These are phyloP conservation scores for Fusarium drepaniforme DNA, from an alignment of 2,329 filamentous ascomycete species.

Conservation along the genomic window DNA sequence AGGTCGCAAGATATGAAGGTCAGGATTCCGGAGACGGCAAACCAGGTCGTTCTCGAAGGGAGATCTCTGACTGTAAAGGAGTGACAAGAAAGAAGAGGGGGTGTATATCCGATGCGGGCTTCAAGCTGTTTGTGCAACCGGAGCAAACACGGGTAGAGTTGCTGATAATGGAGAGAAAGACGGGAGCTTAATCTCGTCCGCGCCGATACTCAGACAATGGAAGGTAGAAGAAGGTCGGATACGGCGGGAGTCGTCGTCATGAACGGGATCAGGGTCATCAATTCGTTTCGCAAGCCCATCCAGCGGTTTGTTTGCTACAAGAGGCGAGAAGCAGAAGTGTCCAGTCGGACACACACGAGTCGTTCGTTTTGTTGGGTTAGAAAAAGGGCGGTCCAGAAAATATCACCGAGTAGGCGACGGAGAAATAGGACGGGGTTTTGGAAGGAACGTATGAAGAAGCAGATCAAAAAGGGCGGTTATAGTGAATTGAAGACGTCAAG, in stretches of 20 bases:
- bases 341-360: constrained; percentile 1
- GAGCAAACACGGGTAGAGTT: constrained; percentile 18
- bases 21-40: constrained; percentile 16
- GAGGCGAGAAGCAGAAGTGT: neutral
- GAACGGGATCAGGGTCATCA: neutral
- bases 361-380: neutral
- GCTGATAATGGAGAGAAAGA: constrained; percentile 9
- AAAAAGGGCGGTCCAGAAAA: neutral
- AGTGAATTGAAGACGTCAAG: constrained; percentile 38
- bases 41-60: constrained; percentile 13
- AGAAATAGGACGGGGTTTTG: neutral
- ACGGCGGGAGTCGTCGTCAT: constrained; percentile 2
- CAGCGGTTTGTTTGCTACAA: neutral
- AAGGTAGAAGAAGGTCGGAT: constrained; percentile 4
- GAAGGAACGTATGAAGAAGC: constrained; percentile 34
- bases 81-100: constrained; percentile 17
- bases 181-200: constrained; percentile 14
- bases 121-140: constrained; percentile 24
- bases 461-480: constrained; percentile 20
- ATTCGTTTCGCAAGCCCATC: constrained; percentile 3
- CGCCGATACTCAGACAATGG: constrained; percentile 1
- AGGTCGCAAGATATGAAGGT: constrained; percentile 1
- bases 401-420: neutral
- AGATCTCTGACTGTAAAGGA: constrained; percentile 19
- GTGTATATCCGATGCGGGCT: constrained; percentile 20